phyloP scores from a whole-genome alignment of 768 basidiomycete species.

The Coprinellus micaceus region DNA sequence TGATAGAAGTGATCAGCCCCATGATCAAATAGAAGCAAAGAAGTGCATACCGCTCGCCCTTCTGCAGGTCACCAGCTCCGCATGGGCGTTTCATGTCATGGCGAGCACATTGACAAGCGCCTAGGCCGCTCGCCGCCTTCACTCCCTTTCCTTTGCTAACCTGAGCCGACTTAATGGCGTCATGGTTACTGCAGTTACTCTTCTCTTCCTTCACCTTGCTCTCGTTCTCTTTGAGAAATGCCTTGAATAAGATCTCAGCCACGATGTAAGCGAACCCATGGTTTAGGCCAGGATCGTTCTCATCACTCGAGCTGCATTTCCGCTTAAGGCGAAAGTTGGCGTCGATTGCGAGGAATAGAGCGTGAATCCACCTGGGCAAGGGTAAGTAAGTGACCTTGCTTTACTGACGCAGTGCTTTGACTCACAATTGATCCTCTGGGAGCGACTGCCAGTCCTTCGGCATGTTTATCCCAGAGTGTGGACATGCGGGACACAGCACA shows the following conservation, averaged over 20 bases:
- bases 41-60: slow-evolving; percentile 31
- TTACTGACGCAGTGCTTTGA: not conserved
- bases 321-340: slow-evolving; percentile 1
- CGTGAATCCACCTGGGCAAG: slow-evolving; percentile 1
- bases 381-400: not conserved
- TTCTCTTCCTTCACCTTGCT: not conserved
- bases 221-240: not conserved
- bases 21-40: too few species aligned
- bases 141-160: slow-evolving; percentile 16
- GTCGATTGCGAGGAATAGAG: slow-evolving; percentile 6
- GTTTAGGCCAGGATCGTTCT: slow-evolving; percentile 6
- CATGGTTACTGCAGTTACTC: slow-evolving; percentile 10
- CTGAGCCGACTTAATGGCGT: slow-evolving; percentile 17
- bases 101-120: slow-evolving; percentile 24
- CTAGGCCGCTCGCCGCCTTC: slow-evolving; percentile 23
- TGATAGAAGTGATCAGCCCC: not conserved
- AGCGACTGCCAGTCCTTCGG: slow-evolving; percentile 13
- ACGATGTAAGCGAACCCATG: slow-evolving; percentile 4
- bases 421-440: not conserved
- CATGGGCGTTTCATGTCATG: slow-evolving; percentile 29
- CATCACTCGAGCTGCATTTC: slow-evolving; percentile 2
- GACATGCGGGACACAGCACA: slow-evolving; percentile 22
- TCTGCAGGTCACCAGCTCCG: slow-evolving; percentile 29
- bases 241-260: not conserved
- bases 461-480: slow-evolving; percentile 18